phyloP scores from a whole-genome alignment of 2,329 filamentous ascomycete genomes.

The Arachnomyces sp. region DNA sequence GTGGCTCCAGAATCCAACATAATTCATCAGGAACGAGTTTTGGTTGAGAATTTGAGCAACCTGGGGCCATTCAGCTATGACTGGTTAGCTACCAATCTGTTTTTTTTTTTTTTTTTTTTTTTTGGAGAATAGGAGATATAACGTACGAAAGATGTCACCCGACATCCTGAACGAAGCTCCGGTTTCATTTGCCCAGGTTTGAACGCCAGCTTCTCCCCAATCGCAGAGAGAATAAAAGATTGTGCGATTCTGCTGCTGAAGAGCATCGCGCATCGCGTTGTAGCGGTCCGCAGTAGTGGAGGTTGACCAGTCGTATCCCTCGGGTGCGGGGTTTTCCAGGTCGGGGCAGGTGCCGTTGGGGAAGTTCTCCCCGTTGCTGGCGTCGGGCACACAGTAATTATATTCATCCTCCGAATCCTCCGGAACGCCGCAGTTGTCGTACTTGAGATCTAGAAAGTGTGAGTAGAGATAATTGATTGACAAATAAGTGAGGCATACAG shows the following conservation, averaged over 20 bases:
- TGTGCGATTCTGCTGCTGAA: slow-evolving; percentile 36
- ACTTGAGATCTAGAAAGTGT: slow-evolving; percentile 42
- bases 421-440: slow-evolving; percentile 48
- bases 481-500: slow-evolving; percentile 2
- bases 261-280: slow-evolving; percentile 45
- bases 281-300: slow-evolving; percentile 44
- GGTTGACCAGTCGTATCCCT: slow-evolving; percentile 44
- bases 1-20: slow-evolving; percentile 43
- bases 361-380: slow-evolving; percentile 22
- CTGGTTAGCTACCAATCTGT: slow-evolving; percentile 2
- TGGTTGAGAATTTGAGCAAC: slow-evolving; percentile 42
- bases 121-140: too few relatives aligned
- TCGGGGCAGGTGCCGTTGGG: slow-evolving; percentile 37
- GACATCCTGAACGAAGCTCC: slow-evolving; percentile 41
- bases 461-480: too few relatives aligned
- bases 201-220: slow-evolving; percentile 47
- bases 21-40: slow-evolving; percentile 40
- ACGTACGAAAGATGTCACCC: slow-evolving; percentile 21
- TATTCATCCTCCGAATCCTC: slow-evolving; percentile 33
- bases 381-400: slow-evolving; percentile 35
- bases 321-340: slow-evolving; percentile 30
- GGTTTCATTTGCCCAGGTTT: slow-evolving; percentile 43
- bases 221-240: slow-evolving; percentile 49
- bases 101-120: too few relatives aligned
- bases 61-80: slow-evolving; percentile 19